Base-by-base conservation (phyloP, 2,329 filamentous ascomycete species). In the Botrytis squamosa region DNA sequence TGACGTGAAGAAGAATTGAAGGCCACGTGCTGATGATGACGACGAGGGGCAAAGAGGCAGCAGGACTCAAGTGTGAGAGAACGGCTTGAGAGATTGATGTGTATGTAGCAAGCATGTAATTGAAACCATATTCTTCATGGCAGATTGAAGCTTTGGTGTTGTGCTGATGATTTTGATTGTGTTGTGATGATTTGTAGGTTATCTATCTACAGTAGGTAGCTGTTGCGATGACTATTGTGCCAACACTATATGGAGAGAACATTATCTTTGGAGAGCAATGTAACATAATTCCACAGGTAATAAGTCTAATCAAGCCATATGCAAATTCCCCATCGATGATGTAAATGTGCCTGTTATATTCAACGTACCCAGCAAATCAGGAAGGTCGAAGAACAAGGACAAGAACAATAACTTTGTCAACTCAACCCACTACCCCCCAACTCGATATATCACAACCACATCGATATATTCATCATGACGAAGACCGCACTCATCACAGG, bases 401-500 rank as follows among this genome's bases (percentile, higher is more conserved):
- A 40, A 20, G 25, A 62, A 64, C 38, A 44, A 65, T 25, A 44
- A 8, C 49, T 57, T 68, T 55, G 25, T 33, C 3, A 20, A 40
- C 33, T 46, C 20, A 14, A 62, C 44, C 68, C 44, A 42, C 55
- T 20, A 38, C 22, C 29, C 29, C n/a, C 38, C 42, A 70, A 38
- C 29, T 66, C 70, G n/a, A 42, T 16, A 65, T 14, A 52, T 22
- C 44, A 67, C 70, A 42, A n/a, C 38, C 18, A 57, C 38, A 70
- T 62, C 22, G 22, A 44, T 14, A 46, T 22, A 46, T n/a, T n/a
- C 40, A 70, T 70, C 38, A 81, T 81, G 80, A 64, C 77, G 18
- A 80, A 87, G 74, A 90, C 87, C 40, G 93, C 88, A 16, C 86
- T 97, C 40, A 85, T 97, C 72, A 97, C 94, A 10, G 94, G 94